phyloP scores from a whole-genome alignment of 176 grass and related monocot genomes.

The Musa schizocarpa region DNA sequence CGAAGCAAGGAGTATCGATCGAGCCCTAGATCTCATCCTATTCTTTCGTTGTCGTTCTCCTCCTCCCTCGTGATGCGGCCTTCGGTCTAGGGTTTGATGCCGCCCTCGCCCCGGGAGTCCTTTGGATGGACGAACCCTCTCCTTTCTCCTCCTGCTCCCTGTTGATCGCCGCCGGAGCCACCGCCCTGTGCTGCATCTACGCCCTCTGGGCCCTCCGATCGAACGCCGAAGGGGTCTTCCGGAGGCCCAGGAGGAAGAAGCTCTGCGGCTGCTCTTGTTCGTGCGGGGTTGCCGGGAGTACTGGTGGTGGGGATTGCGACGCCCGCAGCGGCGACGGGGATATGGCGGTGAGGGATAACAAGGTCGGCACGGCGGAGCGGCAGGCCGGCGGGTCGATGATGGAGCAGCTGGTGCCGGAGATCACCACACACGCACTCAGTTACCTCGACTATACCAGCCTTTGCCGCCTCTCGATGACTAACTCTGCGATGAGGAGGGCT shows the following conservation, averaged over 20 bases:
- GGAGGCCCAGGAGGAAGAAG: conserved; percentile 14
- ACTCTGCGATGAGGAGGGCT: conserved; percentile 87
- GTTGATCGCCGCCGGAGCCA: conserved; percentile 73
- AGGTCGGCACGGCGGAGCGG: conserved; percentile 16
- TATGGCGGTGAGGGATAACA: conserved; percentile 39
- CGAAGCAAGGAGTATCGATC: no score
- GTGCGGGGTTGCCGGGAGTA: conserved; percentile 13
- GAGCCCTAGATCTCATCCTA: conserved; percentile 2
- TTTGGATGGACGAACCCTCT: conserved; percentile 47
- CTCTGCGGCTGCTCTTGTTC: conserved; percentile 18
- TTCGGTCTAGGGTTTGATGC: conserved; percentile 29
- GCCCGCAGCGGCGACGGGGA: conserved; percentile 30
- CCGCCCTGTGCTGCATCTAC: conserved; percentile 51
- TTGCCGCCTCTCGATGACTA: conserved; percentile 95
- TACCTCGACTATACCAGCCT: conserved; percentile 94
- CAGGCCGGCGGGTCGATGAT: conserved; percentile 69
- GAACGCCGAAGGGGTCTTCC: conserved; percentile 5
- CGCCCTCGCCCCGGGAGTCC: conserved; percentile 12
- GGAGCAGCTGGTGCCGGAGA: conserved; percentile 97
- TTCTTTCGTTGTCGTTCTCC: conserved; percentile 16
- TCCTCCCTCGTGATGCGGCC: neutral
- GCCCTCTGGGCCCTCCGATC: conserved; percentile 44
- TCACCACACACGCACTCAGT: conserved; percentile 90
- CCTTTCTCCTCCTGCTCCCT: conserved; percentile 20
- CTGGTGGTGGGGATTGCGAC: neutral